phyloP scores from a whole-genome alignment of 176 grass and related monocot genomes.

The Oryza glaberrima region DNA sequence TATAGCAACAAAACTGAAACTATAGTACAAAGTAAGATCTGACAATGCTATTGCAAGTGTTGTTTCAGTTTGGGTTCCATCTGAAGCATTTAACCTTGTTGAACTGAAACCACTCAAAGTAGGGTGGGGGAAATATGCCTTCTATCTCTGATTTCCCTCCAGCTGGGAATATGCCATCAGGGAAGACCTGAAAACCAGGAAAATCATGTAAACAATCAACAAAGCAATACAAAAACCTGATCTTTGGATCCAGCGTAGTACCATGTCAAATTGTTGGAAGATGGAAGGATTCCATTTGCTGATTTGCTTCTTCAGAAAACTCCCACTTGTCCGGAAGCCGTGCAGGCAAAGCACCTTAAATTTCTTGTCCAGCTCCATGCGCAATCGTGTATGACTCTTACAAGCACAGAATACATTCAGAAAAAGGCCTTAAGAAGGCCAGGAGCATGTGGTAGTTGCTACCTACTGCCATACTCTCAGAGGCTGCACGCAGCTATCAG shows the following conservation, averaged over 20 bases:
- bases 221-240: slow-evolving; percentile 1
- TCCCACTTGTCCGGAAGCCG: slow-evolving; percentile 73
- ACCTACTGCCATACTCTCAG: slow-evolving; percentile 46
- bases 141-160: slow-evolving; percentile 77
- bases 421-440: slow-evolving; percentile 29
- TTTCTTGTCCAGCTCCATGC: slow-evolving; percentile 57
- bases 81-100: slow-evolving; percentile 62
- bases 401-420: neutral
- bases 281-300: slow-evolving; percentile 93
- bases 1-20: neutral
- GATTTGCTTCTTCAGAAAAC: slow-evolving; percentile 88
- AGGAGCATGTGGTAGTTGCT: slow-evolving; percentile 48
- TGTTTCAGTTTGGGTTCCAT: neutral
- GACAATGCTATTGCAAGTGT: neutral
- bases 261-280: slow-evolving; percentile 73
- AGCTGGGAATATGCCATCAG: slow-evolving; percentile 69
- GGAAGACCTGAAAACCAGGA: slow-evolving; percentile 59
- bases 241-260: slow-evolving; percentile 16
- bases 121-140: slow-evolving; percentile 77
- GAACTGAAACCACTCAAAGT: slow-evolving; percentile 95
- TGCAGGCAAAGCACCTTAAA: slow-evolving; percentile 76
- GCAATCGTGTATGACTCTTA: slow-evolving; percentile 27
- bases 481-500: neutral
- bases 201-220: neutral
- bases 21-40: neutral